Evolutionary conservation across 495 filamentous ascomycete species (phyloP).

Genomic region (Neurospora sp.): DNA sequence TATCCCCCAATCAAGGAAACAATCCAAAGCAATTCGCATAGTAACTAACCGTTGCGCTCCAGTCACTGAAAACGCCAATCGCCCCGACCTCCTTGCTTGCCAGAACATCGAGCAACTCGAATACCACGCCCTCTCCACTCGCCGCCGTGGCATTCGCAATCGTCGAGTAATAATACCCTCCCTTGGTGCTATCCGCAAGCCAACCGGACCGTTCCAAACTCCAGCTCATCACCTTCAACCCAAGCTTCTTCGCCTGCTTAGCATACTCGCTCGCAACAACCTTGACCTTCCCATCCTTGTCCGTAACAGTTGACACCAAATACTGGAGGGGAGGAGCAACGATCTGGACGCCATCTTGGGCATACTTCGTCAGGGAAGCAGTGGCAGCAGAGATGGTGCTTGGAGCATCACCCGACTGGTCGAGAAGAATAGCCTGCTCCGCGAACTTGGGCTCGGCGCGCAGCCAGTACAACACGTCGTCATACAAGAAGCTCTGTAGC

Average conservation of each 20-base stretch:
- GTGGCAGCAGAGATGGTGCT: constrained; percentile 36
- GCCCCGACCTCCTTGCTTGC: constrained; percentile 43
- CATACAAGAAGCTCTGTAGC: constrained; percentile 49
- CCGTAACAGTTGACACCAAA: constrained; percentile 23
- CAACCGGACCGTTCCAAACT: constrained; percentile 51
- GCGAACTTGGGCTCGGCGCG: constrained; percentile 45
- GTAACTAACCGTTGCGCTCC: constrained; percentile 51
- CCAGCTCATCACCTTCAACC: constrained; percentile 51
- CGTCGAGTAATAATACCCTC: constrained; percentile 46
- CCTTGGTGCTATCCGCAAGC: constrained; percentile 32
- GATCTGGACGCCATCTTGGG: constrained; percentile 31
- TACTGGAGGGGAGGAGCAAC: constrained; percentile 34
- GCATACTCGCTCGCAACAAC: constrained; percentile 36
- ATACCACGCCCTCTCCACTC: constrained; percentile 44
- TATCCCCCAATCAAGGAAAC: constrained; percentile 10
- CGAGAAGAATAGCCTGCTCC: constrained; percentile 48
- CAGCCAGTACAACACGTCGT: constrained; percentile 54
- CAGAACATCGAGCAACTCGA: constrained; percentile 47
- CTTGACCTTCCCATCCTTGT: constrained; percentile 26
- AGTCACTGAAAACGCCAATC: constrained; percentile 49
- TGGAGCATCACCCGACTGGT: constrained; percentile 41
- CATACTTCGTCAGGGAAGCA: constrained; percentile 37
- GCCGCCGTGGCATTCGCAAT: constrained; percentile 40
- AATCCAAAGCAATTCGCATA: constrained; percentile 53
- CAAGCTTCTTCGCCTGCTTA: constrained; percentile 39